Evolutionary conservation across 257 asterid species (phyloP).

Genomic region (Paraleonurus japonicus): DNA sequence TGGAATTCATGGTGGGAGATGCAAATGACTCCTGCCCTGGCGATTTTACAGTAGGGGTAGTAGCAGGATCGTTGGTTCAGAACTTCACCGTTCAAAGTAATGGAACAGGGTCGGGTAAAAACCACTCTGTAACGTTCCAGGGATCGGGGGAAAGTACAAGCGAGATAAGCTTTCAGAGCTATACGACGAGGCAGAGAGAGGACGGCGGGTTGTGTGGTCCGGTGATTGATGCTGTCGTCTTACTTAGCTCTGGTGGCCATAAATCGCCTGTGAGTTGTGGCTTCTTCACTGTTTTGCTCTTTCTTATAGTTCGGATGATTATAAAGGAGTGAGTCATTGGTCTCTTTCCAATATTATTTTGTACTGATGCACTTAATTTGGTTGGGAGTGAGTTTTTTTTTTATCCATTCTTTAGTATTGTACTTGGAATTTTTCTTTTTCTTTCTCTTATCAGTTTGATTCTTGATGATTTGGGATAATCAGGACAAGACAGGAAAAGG

Average conservation of each 20-base stretch:
- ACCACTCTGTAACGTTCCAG: conserved; percentile 39
- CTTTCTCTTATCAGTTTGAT: no score
- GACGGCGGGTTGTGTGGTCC: conserved; percentile 61
- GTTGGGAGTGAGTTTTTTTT: neutral
- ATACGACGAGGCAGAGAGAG: conserved; percentile 34
- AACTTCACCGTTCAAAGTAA: conserved; percentile 48
- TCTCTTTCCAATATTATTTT: neutral
- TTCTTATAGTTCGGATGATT: conserved; percentile 28
- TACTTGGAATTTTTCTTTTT: neutral
- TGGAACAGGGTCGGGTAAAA: conserved; percentile 53
- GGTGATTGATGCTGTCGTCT: conserved; percentile 48
- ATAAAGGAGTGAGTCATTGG: neutral
- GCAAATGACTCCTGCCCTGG: conserved; percentile 65
- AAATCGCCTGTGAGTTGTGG: conserved; percentile 15
- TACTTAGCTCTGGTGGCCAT: conserved; percentile 30
- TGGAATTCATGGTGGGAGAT: conserved; percentile 64
- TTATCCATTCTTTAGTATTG: neutral
- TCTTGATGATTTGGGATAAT: neutral
- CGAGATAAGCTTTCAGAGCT: conserved; percentile 51
- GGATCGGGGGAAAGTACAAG: conserved; percentile 38
- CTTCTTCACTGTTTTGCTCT: conserved; percentile 27
- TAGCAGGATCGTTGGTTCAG: conserved; percentile 48
- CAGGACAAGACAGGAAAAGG: neutral
- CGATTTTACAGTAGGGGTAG: conserved; percentile 44
- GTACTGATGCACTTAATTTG: neutral